phyloP scores from a whole-genome alignment of 768 basidiomycete genomes.

The Cystobasidium ongulense region DNA sequence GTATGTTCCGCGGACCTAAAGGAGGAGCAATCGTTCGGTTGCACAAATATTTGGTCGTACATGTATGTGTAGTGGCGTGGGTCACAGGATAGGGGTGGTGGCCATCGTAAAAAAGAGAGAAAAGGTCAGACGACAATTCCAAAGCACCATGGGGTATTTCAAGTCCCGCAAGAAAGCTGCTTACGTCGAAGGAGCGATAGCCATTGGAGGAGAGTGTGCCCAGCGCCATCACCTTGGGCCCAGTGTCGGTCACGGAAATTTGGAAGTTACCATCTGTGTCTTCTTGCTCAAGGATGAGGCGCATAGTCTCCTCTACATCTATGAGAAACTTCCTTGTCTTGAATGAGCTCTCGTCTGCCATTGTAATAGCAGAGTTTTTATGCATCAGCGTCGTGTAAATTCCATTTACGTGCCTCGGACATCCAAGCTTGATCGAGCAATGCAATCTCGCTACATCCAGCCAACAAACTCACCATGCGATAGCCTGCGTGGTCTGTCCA shows the following conservation, averaged over 20 bases:
- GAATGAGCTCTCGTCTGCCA: conserved; percentile 28
- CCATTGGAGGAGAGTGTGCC: conserved; percentile 97
- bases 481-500: conserved; percentile 8
- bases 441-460: not conserved
- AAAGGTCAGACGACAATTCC: not conserved
- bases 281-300: conserved; percentile 91
- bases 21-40: not conserved
- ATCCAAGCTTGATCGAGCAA: not conserved
- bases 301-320: conserved; percentile 64
- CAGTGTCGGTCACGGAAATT: conserved; percentile 90
- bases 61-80: too few relatives aligned
- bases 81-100: too few relatives aligned
- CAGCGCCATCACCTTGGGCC: conserved; percentile 89
- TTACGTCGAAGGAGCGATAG: conserved; percentile 93
- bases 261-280: conserved; percentile 78
- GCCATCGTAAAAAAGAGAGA: too few relatives aligned
- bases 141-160: not conserved
- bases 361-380: not conserved
- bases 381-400: too few relatives aligned
- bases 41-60: not conserved
- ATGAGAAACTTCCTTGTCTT: conserved; percentile 34
- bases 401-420: not conserved
- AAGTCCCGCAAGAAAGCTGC: conserved; percentile 42
- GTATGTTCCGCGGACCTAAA: conserved; percentile 73
- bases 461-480: conserved; percentile 19